Evolutionary conservation across 768 basidiomycete species (phyloP), one percentile per base, ranked within the genome.

Genomic region (Suillus spraguei): DNA sequence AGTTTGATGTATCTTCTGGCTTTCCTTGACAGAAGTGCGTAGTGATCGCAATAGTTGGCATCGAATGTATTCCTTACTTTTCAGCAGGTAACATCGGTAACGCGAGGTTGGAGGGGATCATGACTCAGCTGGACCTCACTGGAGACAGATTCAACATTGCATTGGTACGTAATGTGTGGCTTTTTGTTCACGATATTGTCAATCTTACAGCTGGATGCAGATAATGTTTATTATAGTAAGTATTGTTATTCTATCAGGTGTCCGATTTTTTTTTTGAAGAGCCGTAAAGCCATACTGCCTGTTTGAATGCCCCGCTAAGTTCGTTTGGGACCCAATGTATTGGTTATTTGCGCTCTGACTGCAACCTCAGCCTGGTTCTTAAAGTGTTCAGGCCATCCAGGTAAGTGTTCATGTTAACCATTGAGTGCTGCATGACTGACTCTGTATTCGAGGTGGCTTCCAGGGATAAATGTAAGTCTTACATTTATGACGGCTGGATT

Each of bases 261-360:
- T 41, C 10, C 5, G 1, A 28, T 11, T 28, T 11, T 28, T 28
- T 44, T 41, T 58, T 10, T 58, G 9, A 32, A 20, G 28, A 13
- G 13, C 20, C 39, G 13, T 33, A 32, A 54, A 60, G 60, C 36
- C 62, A 33, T 61, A 76, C 54, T 72, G 72, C 56, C 36, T 75
- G 1, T 88, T 85, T 63, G 88, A 90, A 77, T 86, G 84, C 61
- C 87, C 87, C 0, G 81, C 85, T 42, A 90, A 90, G 87, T 87
- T 60, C 35, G 80, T 69, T 24, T 46, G n/a, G 17, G 4, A 20
- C 24, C 8, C 4, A 2, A 24, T 10, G 16, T 9, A 33, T 33
- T 11, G 24, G 16, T 52, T 2, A 5, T n/a, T 17, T 28, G 13
- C 9, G 32, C 24, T 46, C 52, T n/a, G 11, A 60, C 6, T 36